phyloP scores from a whole-genome alignment of 257 asterid genomes.

The Solanum rostratum region DNA sequence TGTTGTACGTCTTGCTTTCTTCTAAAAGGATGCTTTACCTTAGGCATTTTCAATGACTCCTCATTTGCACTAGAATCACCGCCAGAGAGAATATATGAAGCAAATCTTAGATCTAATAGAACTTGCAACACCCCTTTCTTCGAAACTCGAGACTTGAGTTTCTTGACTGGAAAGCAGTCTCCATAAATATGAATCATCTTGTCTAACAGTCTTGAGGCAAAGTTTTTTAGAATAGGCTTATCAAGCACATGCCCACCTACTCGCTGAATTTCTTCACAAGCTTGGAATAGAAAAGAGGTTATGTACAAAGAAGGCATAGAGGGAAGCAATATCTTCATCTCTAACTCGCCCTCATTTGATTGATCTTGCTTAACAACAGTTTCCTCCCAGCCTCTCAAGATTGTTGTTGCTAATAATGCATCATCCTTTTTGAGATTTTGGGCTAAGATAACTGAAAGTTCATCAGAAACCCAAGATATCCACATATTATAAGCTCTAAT shows the following conservation, averaged over 20 bases:
- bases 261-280: conserved; percentile 92
- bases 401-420: conserved; percentile 64
- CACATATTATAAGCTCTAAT: conserved; percentile 79
- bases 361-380: conserved; percentile 76
- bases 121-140: conserved; percentile 88
- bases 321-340: conserved; percentile 85
- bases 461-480: conserved; percentile 84
- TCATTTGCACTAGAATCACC: conserved; percentile 47
- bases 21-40: conserved; percentile 48
- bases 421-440: conserved; percentile 63
- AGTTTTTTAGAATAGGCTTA: conserved; percentile 65
- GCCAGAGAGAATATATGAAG: conserved; percentile 72
- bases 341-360: conserved; percentile 54
- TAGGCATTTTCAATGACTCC: conserved; percentile 36
- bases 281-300: conserved; percentile 63
- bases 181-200: conserved; percentile 71
- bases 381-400: conserved; percentile 96
- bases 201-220: conserved; percentile 59
- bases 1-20: conserved; percentile 51
- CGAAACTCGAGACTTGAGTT: conserved; percentile 44
- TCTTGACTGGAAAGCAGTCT: conserved; percentile 56
- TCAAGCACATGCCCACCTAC: conserved; percentile 98
- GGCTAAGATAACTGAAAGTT: conserved; percentile 52
- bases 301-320: conserved; percentile 89
- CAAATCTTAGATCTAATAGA: conserved; percentile 76